These are phyloP conservation scores for Mycena citricolor DNA, from an alignment of 1,284 basidiomycete genomes.

Conservation along the genomic window DNA sequence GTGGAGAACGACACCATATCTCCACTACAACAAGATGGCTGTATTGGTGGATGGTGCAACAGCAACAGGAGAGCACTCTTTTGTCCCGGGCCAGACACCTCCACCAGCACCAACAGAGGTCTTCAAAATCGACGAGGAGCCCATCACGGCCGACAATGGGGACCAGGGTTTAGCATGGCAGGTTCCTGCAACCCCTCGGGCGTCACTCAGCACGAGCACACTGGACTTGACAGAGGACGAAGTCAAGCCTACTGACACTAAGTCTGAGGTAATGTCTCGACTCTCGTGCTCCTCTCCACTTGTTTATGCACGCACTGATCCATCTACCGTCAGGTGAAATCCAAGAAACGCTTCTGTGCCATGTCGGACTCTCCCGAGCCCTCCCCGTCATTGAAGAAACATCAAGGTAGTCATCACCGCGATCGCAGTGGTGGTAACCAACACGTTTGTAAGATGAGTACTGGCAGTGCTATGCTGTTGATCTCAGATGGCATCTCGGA, in stretches of 20 bases:
- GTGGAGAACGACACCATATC: too few relatives aligned
- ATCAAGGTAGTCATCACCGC: neutral
- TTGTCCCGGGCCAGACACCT: neutral
- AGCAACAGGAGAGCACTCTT: neutral
- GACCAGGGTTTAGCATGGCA: neutral
- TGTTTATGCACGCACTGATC: neutral
- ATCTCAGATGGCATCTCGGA: slow-evolving; percentile 6
- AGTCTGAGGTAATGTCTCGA: neutral
- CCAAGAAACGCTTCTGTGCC: neutral
- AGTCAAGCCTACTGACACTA: neutral
- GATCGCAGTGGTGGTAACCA: slow-evolving; percentile 1
- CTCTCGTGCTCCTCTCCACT: neutral
- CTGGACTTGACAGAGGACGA: neutral
- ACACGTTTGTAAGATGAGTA: slow-evolving; percentile 6
- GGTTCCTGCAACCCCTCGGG: neutral
- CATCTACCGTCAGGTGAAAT: neutral
- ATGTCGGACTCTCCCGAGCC: slow-evolving; percentile 1
- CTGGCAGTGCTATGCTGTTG: slow-evolving; percentile 4
- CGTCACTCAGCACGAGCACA: neutral
- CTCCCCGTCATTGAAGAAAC: too few relatives aligned
- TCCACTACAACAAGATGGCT: slow-evolving; percentile 6
- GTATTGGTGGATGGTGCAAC: slow-evolving; percentile 2
- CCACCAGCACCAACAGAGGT: neutral
- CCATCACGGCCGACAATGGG: too few relatives aligned
- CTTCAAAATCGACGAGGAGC: slow-evolving; percentile 1